These are phyloP conservation scores for Fraxinus velutina DNA, from an alignment of 305 asterid species.

Conservation along the genomic window DNA sequence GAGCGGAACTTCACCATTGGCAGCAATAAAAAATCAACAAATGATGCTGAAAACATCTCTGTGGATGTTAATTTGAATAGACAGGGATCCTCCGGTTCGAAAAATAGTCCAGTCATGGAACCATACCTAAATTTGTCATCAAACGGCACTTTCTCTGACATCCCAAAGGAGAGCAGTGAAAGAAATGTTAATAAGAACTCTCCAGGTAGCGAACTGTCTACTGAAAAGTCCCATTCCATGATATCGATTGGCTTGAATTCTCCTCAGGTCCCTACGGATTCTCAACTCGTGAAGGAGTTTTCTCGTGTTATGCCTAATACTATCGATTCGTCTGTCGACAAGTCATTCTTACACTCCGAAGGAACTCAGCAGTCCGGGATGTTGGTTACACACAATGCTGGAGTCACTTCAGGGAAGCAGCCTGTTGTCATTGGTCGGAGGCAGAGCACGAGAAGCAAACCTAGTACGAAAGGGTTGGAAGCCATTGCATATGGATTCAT, in stretches of 20 bases:
- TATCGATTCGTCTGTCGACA: not conserved
- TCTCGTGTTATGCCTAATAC: not conserved
- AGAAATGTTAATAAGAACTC: not conserved
- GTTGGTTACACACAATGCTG: not conserved
- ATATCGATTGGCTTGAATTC: slow-evolving; percentile 55
- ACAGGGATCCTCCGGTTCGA: slow-evolving; percentile 22
- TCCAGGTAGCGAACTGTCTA: not conserved
- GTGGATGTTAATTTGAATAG: not conserved
- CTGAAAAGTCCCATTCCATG: slow-evolving; percentile 28
- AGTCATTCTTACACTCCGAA: slow-evolving; percentile 22
- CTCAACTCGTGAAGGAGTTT: not conserved
- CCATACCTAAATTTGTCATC: not conserved
- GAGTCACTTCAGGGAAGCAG: slow-evolving; percentile 25
- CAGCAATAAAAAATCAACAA: slow-evolving; percentile 22
- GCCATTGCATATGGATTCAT: slow-evolving; percentile 60
- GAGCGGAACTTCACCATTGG: slow-evolving; percentile 7
- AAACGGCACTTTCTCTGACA: not conserved
- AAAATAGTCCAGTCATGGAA: slow-evolving; percentile 29
- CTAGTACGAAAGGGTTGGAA: slow-evolving; percentile 61
- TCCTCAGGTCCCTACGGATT: slow-evolving; percentile 34
- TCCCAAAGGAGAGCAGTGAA: not conserved
- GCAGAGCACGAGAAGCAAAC: slow-evolving; percentile 61
- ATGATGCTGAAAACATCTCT: not conserved
- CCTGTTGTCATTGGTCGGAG: slow-evolving; percentile 35
- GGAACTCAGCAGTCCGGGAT: slow-evolving; percentile 21